Percentiles rank a stretch among this genome's conserved stretches.
These are phyloP conservation scores for Lepiota subincarnata DNA, from an alignment of 768 basidiomycete genomes.

Conservation along the genomic window DNA sequence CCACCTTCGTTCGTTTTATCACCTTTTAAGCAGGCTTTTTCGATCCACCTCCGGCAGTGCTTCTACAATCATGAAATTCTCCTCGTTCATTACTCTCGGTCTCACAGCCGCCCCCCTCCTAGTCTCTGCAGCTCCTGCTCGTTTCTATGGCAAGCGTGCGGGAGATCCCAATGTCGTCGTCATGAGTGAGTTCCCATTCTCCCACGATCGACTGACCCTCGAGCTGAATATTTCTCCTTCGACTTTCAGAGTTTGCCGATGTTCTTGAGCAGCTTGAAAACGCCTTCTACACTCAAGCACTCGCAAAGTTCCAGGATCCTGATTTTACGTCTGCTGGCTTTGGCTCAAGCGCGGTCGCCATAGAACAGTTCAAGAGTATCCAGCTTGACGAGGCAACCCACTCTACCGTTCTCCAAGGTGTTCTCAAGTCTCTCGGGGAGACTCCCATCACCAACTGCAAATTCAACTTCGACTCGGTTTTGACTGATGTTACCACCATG, in stretches of 20 bases:
- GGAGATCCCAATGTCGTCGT: conserved; percentile 45
- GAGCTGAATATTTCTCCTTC: conserved; percentile 3
- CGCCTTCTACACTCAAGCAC: conserved; percentile 62
- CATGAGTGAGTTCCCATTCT: conserved; percentile 43
- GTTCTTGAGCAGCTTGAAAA: conserved; percentile 73
- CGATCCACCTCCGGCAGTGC: conserved; percentile 28
- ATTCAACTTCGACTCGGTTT: conserved; percentile 62
- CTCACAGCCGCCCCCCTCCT: conserved; percentile 40
- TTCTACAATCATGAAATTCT: conserved; percentile 45
- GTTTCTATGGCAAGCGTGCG: conserved; percentile 34
- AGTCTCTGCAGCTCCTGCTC: conserved; percentile 46
- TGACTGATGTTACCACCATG: conserved; percentile 69
- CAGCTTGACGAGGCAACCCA: conserved; percentile 62
- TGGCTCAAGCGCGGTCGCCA: conserved; percentile 44
- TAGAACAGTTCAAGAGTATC: conserved; percentile 60
- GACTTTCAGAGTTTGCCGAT: conserved; percentile 60
- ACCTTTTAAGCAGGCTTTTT: conserved; percentile 41
- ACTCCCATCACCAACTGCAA: conserved; percentile 52
- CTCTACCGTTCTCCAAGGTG: conserved; percentile 45
- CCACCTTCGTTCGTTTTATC: conserved; percentile 28
- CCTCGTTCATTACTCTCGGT: conserved; percentile 34
- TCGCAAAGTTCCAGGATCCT: conserved; percentile 56
- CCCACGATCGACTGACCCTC: neutral
- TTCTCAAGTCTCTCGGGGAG: conserved; percentile 51
- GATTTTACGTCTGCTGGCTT: conserved; percentile 71